phyloP scores from a whole-genome alignment of 306 rosid genomes.

The Fragaria iinumae region DNA sequence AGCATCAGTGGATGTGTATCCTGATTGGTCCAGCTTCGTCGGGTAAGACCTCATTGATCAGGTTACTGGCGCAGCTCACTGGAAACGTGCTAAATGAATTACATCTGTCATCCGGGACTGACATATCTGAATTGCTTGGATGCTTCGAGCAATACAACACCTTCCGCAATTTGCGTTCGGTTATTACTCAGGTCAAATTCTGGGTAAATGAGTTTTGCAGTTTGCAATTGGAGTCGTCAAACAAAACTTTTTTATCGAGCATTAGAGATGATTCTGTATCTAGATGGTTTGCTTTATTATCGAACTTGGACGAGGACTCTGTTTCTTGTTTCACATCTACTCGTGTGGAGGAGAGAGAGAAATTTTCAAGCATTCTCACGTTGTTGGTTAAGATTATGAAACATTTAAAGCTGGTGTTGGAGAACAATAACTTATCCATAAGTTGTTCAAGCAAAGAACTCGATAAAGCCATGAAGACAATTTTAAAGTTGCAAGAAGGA shows the following conservation, averaged over 20 bases:
- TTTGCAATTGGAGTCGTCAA: slow-evolving; percentile 43
- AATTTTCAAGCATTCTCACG: slow-evolving; percentile 44
- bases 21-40: slow-evolving; percentile 81
- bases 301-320: slow-evolving; percentile 38
- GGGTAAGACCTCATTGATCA: slow-evolving; percentile 83
- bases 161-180: slow-evolving; percentile 52
- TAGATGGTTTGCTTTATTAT: slow-evolving; percentile 54
- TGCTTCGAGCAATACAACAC: slow-evolving; percentile 91
- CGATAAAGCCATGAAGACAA: slow-evolving; percentile 45
- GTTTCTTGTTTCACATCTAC: slow-evolving; percentile 35
- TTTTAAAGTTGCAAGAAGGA: slow-evolving; percentile 60
- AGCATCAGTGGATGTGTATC: slow-evolving; percentile 87
- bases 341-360: slow-evolving; percentile 46
- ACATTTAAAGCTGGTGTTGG: slow-evolving; percentile 45
- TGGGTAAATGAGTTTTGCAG: slow-evolving; percentile 55
- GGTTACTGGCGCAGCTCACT: slow-evolving; percentile 80
- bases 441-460: slow-evolving; percentile 51
- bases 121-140: slow-evolving; percentile 89
- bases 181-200: slow-evolving; percentile 52
- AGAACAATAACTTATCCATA: slow-evolving; percentile 27
- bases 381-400: slow-evolving; percentile 53
- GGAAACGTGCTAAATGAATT: slow-evolving; percentile 79
- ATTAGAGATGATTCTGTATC: slow-evolving; percentile 29
- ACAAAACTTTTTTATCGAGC: slow-evolving; percentile 32
- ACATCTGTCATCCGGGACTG: slow-evolving; percentile 90